Percentiles rank a stretch among this genome's conserved stretches.
These are phyloP conservation scores for Puccinia triticina DNA, from an alignment of 1,284 basidiomycete species.

Conservation along the genomic window DNA sequence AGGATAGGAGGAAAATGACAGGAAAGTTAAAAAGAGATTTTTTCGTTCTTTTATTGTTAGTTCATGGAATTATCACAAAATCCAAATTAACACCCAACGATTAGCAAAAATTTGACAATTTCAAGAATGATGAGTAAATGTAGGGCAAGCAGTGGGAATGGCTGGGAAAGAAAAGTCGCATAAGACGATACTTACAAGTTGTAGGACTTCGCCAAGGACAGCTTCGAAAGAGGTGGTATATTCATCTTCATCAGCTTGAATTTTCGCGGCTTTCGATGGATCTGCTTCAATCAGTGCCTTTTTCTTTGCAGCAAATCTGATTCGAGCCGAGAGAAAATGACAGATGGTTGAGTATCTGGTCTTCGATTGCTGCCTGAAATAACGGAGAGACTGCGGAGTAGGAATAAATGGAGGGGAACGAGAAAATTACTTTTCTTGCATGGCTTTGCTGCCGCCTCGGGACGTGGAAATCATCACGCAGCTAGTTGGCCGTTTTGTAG, in stretches of 20 bases:
- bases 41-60: slow-evolving; percentile 6
- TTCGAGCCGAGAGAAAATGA: background rate
- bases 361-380: background rate
- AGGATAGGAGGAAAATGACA: background rate
- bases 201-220: slow-evolving; percentile 37
- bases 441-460: slow-evolving; percentile 52
- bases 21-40: slow-evolving; percentile 9
- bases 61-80: background rate
- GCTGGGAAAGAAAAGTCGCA: background rate
- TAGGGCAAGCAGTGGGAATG: background rate
- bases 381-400: too few species aligned
- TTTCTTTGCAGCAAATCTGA: slow-evolving; percentile 42
- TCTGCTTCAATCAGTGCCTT: slow-evolving; percentile 38
- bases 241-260: slow-evolving; percentile 50
- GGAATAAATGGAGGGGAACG: background rate
- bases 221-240: slow-evolving; percentile 39
- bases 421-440: slow-evolving; percentile 36
- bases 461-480: slow-evolving; percentile 79
- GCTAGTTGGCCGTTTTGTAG: slow-evolving; percentile 96
- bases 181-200: slow-evolving; percentile 33
- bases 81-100: background rate
- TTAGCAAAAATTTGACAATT: background rate
- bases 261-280: slow-evolving; percentile 46
- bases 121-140: background rate
- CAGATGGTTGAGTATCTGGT: background rate